These are phyloP conservation scores for Xylaria telfairii DNA, from an alignment of 495 filamentous ascomycete genomes.

Conservation along the genomic window DNA sequence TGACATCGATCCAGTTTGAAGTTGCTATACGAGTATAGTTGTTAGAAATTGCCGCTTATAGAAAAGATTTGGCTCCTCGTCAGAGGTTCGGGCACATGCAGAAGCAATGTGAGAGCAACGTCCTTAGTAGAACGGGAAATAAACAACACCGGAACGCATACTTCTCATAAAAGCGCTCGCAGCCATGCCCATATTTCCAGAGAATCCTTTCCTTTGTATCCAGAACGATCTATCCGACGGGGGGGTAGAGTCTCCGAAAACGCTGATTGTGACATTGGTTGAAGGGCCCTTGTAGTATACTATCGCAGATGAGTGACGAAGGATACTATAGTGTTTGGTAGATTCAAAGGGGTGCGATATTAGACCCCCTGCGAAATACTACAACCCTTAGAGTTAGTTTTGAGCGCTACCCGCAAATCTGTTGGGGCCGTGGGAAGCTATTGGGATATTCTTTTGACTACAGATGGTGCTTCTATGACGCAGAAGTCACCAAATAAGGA, in stretches of 20 bases:
- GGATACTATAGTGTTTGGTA: constrained; percentile 69
- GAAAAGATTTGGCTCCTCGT: neutral
- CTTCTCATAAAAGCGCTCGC: constrained; percentile 62
- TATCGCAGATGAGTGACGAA: constrained; percentile 67
- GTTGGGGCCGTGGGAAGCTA: neutral
- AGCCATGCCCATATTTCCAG: constrained; percentile 71
- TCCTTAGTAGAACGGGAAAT: neutral
- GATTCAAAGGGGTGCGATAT: constrained; percentile 67
- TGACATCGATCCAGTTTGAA: constrained; percentile 68
- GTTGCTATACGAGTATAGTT: constrained; percentile 34
- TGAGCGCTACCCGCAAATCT: no score
- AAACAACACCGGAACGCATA: neutral
- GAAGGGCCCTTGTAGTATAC: constrained; percentile 68
- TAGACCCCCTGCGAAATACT: constrained; percentile 67
- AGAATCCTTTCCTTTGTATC: constrained; percentile 71
- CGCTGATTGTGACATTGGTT: constrained; percentile 66
- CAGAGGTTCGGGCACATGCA: neutral
- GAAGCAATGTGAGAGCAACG: neutral
- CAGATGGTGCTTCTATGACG: neutral
- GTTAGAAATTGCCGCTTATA: neutral
- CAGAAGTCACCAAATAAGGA: neutral
- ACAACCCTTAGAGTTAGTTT: neutral
- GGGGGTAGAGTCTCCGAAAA: constrained; percentile 64
- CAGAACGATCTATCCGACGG: constrained; percentile 65
- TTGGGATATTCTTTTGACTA: neutral